Conservation (phyloP, 306 rosid genomes). For the Pyrus bretschneideri region DNA sequence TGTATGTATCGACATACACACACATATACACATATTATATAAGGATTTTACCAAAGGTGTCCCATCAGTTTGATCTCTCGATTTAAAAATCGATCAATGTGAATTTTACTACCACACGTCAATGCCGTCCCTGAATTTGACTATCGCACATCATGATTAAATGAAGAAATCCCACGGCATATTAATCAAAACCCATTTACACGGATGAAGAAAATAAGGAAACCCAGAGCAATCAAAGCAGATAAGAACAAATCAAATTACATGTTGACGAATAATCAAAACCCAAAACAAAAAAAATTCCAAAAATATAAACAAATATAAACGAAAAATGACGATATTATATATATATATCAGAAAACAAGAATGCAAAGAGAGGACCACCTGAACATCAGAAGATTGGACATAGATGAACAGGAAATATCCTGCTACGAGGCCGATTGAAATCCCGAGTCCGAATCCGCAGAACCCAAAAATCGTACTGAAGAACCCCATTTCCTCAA, state of each 20-base stretch:
- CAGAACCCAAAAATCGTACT: conserved; percentile 57
- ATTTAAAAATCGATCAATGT: too few species aligned
- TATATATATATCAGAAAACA: not conserved
- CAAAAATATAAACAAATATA: not conserved
- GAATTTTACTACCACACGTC: too few species aligned
- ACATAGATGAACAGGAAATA: conserved; percentile 68
- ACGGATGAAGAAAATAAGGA: not conserved
- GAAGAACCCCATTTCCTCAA: conserved; percentile 58
- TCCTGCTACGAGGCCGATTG: conserved; percentile 67
- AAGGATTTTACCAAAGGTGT: too few species aligned
- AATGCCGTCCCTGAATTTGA: too few species aligned
- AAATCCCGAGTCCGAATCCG: conserved; percentile 84
- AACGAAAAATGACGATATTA: not conserved
- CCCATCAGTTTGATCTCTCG: too few species aligned
- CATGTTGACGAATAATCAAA: not conserved
- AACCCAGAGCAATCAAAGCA: not conserved
- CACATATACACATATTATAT: too few species aligned
- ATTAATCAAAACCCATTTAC: not conserved
- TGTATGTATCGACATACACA: too few species aligned
- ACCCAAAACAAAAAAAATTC: not conserved
- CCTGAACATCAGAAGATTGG: conserved; percentile 66
- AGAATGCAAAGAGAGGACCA: not conserved
- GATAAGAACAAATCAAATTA: not conserved
- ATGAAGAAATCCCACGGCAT: not conserved
- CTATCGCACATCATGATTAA: too few species aligned